Evolutionary conservation across 345 rosid species (phyloP).

Genomic region (Lumnitzera racemosa): DNA sequence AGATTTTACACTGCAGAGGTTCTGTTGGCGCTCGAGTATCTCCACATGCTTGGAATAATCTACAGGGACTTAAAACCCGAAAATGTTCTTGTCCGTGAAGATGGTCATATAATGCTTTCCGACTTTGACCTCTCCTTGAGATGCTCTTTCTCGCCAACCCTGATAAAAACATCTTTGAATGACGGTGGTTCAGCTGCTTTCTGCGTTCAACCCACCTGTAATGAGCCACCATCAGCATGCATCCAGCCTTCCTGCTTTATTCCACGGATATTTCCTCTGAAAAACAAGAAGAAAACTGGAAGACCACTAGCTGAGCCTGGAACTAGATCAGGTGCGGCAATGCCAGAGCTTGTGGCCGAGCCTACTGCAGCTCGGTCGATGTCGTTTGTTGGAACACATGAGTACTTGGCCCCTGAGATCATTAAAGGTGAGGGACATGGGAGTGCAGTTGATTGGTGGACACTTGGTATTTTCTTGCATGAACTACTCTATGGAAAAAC

Average conservation of each 20-base stretch:
- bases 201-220: conserved; percentile 8
- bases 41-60: conserved; percentile 28
- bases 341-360: conserved; percentile 34
- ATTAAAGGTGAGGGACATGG: conserved; percentile 36
- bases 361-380: conserved; percentile 50
- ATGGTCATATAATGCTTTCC: conserved; percentile 29
- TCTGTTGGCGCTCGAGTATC: conserved; percentile 22
- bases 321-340: background rate
- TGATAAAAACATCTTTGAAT: background rate
- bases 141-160: background rate
- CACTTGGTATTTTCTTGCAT: conserved; percentile 51
- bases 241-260: conserved; percentile 7
- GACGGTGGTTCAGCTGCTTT: background rate
- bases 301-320: conserved; percentile 1
- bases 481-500: conserved; percentile 52
- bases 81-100: conserved; percentile 28
- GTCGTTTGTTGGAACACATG: conserved; percentile 75
- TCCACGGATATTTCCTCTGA: background rate
- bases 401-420: conserved; percentile 5
- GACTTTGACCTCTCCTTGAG: conserved; percentile 26
- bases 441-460: conserved; percentile 76
- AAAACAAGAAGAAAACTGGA: conserved; percentile 3
- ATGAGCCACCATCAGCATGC: conserved; percentile 4
- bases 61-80: conserved; percentile 29
- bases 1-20: conserved; percentile 28